A percentile compares a stretch with the other conserved stretches of the same genome.
These are phyloP conservation scores for Ogataea paraovalis DNA, from an alignment of 805 yeast genomes.

Conservation along the genomic window DNA sequence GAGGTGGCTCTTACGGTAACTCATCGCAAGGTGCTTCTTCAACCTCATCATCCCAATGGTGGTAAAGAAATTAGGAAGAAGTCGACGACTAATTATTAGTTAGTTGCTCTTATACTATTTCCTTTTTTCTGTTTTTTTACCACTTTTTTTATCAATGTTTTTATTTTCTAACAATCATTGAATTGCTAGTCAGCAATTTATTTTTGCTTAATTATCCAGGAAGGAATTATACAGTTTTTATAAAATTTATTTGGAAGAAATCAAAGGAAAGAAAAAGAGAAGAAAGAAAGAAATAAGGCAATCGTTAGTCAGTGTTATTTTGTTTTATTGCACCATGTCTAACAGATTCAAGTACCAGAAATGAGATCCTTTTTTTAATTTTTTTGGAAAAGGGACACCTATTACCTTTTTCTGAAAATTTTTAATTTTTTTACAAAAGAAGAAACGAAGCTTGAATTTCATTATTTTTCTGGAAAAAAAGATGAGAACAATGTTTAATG, in stretches of 20 bases:
- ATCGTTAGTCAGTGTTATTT: neutral
- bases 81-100: neutral
- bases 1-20: conserved; percentile 16
- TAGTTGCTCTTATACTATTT: no score
- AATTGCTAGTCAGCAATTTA: neutral
- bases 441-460: neutral
- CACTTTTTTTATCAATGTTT: neutral
- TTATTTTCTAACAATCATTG: neutral
- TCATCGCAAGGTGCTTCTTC: neutral
- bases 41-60: conserved; percentile 31
- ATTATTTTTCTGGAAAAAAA: neutral
- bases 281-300: neutral
- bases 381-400: neutral
- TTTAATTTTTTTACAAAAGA: neutral
- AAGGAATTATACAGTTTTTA: conserved; percentile 1
- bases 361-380: neutral
- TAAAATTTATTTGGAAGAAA: conserved; percentile 13
- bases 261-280: conserved; percentile 1
- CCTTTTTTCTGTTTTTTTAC: neutral
- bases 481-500: neutral
- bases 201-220: neutral
- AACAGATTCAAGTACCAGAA: neutral
- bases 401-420: neutral
- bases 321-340: neutral
- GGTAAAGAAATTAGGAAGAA: conserved; percentile 19